phyloP scores from a whole-genome alignment of 2,329 filamentous ascomycete genomes.

The Thielaviopsis musarum region DNA sequence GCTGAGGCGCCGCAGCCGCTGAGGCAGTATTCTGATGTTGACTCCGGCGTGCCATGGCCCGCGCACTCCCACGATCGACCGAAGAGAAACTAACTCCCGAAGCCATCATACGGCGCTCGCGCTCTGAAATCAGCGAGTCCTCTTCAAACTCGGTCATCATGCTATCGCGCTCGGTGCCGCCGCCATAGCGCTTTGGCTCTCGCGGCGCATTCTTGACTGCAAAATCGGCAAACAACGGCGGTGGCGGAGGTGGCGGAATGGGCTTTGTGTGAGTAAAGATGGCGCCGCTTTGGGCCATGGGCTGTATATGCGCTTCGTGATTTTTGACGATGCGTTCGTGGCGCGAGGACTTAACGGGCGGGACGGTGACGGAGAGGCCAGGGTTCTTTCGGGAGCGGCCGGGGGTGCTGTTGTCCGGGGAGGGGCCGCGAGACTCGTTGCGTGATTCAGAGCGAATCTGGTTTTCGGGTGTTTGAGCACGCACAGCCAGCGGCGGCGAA shows the following conservation, averaged over 20 bases:
- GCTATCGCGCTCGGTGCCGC: slow-evolving; percentile 22
- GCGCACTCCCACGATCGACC: slow-evolving; percentile 19
- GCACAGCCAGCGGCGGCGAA: neutral
- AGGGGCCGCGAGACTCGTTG: neutral
- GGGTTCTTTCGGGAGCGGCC: slow-evolving; percentile 9
- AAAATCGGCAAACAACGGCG: neutral
- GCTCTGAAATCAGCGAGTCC: slow-evolving; percentile 21
- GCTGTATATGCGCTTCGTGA: neutral
- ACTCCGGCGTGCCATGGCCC: slow-evolving; percentile 13
- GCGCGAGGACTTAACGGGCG: neutral
- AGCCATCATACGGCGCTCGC: slow-evolving; percentile 25
- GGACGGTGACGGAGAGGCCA: neutral
- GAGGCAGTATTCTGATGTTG: neutral
- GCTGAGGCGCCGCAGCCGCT: slow-evolving; percentile 12
- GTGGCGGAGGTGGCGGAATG: neutral
- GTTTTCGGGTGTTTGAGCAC: neutral
- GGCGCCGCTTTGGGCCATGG: neutral
- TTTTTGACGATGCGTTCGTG: slow-evolving; percentile 5
- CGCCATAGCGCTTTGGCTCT: slow-evolving; percentile 1
- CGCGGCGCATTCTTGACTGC: neutral
- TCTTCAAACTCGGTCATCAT: slow-evolving; percentile 37
- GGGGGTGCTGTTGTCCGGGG: slow-evolving; percentile 12
- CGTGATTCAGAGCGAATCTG: neutral
- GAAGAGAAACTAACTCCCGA: slow-evolving; percentile 36
- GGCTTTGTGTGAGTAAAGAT: neutral